Evolutionary conservation across 106 monocot genomes (phyloP), one percentile per base, ranked within the genome.

Genomic region (Dendrobium catenatum): DNA sequence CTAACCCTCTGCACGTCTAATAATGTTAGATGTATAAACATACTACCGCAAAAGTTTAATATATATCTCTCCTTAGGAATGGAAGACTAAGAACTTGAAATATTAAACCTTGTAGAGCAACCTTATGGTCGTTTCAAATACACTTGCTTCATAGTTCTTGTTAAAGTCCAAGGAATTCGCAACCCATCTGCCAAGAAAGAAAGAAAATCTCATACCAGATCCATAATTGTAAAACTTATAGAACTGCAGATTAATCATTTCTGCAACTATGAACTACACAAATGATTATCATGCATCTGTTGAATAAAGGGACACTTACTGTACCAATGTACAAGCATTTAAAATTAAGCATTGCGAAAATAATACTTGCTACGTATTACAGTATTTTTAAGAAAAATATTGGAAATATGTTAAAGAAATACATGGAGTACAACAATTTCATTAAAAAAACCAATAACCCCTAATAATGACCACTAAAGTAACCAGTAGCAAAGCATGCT

Each of bases 51-150:
- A 48, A 76, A 51, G 5, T 24, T 48, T 48, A 26, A 15, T 24
- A 55, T 27, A 51, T 11, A 56, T 51, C 6, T 72, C 47, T 54
- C 72, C 55, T 59, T 80, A 42, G 3, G 64, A 41, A 66, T 68
- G 54, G 29, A 49, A 77, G 40, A 48, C 75, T 54, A 86, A 79
- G 77, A 54, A 75, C 59, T 40, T 76, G 75, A 80, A 80, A 77
- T 33, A 77, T 33, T 80, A 86, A 83, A 79, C 80, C 80, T 77
- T 86, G 68, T 59, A 80, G 47, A 17, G 73, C 81, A 81, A 90
- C 90, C 90, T 90, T 86, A 90, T 90, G 72, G 88, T 88, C 81
- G 90, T 90, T 80, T 90, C 90, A 80, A 90, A 90, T 55, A 90
- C 90, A 84, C 90, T 90, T 26, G 90, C 90, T 77, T 82, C 90